Evolutionary conservation across 345 rosid genomes (phyloP), one percentile per base, ranked within the genome.

Genomic region (Boechera stricta): DNA sequence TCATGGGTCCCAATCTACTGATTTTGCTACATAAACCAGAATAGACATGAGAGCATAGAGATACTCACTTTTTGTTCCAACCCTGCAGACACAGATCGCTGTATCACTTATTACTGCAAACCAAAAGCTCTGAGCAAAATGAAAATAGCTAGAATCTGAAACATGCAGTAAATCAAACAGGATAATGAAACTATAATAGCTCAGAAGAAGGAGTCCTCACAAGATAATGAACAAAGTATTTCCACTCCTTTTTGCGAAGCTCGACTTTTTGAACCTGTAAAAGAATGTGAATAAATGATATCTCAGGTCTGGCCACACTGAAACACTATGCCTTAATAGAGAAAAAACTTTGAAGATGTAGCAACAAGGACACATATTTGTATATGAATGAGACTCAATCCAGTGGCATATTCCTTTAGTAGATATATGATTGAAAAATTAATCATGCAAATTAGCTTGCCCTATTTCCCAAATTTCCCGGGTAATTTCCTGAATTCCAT

Each of bases 31-130:
- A 45, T 12, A 35, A 48, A 61, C 58, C 65, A 59, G 26, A 79
- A 68, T 54, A 28, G 47, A 74, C 67, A 69, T 15, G 67, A 69
- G 41, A 45, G 66, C 75, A 73, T 31, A 79, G 75, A 67, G 74
- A 77, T 66, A 87, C 98, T 89, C 87, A 89, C 97, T 92, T 92
- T 88, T 92, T 94, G 85, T 89, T 94, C 98, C 98, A 94, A 70
- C 98, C 97, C 97, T 94, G 97, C 80, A 89, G 82, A 84, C 56
- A 83, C 56, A 67, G 53, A 83, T 67, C 10, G 32, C 10, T 49
- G 47, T 35, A 81, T 77, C 75, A 85, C 41, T 80, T 55, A 74
- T 62, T 38, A 80, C 32, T 64, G 79, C 18, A 24, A 62, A 73
- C 3, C 65, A 53, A 55, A 69, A 35, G 12, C 72, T 75, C 66